Percentiles rank a stretch among this genome's conserved stretches.
Conservation (phyloP, 78 protist species). For the Dictyostelium brefeldianum region DNA sequence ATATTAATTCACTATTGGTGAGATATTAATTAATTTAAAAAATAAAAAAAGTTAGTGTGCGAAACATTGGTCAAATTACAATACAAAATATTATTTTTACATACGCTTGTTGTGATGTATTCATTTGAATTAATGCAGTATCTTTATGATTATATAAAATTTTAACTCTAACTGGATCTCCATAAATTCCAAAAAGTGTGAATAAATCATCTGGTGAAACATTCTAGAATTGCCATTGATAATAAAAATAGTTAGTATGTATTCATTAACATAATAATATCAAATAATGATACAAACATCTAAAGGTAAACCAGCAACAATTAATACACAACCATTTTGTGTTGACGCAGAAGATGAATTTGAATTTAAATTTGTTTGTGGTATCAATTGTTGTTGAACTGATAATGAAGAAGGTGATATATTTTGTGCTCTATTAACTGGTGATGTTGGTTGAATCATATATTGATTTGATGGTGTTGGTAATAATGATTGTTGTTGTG, state of each 20-base stretch:
- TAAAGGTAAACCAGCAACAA: slow-evolving; percentile 56
- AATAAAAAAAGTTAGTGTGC: not conserved
- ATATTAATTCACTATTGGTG: slow-evolving; percentile 21
- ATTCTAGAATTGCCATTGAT: not conserved
- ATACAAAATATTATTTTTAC: not conserved
- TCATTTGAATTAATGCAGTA: slow-evolving; percentile 89
- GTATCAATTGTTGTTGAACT: not conserved
- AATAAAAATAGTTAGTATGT: not conserved
- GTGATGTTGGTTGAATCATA: not conserved
- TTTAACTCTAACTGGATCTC: slow-evolving; percentile 90
- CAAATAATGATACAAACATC: not conserved
- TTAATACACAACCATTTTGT: slow-evolving; percentile 19
- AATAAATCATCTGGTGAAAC: slow-evolving; percentile 86
- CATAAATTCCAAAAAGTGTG: slow-evolving; percentile 90
- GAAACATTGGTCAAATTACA: not conserved
- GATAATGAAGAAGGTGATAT: not conserved
- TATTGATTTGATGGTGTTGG: not conserved
- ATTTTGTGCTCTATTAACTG: not conserved
- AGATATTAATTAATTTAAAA: not conserved
- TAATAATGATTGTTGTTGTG: not conserved
- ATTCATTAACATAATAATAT: too few species aligned
- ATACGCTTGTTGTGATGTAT: slow-evolving; percentile 79
- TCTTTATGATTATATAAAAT: slow-evolving; percentile 88
- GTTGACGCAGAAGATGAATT: not conserved
- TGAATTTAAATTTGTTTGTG: not conserved